Evolutionary conservation across 2,329 filamentous ascomycete species (phyloP), one percentile per base, ranked within the genome.

Genomic region (Fusarium fujikuroi): DNA sequence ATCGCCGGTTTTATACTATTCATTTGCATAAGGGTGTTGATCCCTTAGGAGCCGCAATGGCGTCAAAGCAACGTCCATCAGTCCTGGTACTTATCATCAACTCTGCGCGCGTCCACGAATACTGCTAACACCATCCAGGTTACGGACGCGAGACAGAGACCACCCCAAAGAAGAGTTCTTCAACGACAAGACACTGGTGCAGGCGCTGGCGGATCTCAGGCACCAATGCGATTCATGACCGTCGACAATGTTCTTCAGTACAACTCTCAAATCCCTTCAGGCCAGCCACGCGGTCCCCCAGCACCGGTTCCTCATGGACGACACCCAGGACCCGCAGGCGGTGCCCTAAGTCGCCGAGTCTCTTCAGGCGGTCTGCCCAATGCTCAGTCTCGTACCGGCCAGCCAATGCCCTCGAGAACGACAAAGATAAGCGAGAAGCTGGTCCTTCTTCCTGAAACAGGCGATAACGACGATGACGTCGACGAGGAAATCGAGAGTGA

Each of bases 361-460:
- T 68, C 78, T 16, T 77, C 80, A 10, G 82, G 84, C 16, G 83
- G 83, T 16, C 80, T 86, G 42, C 84, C 85, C 34, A 81, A 81
- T 72, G 64, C 79, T 8, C 81, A 81, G 30, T 83, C 82, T 32
- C 83, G 87, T 9, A 84, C 85, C 59, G 88, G 87, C 69, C 87
- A 90, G 63, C 88, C 86, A 49, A 84, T 98, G 74, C 96, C 95
- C 1, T 92, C 94, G 10, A 90, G 96, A 60, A 97, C 95, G 42
- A 97, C 94, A 34, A 98, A 98, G 82, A 92, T 97, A 73, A 97
- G 94, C 81, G 94, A 98, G 85, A 98, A 98, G 83, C 87, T 99
- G n/a, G 96, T 99, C 1, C 86, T 98, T 40, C 87, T 99, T 19
- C 96, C 96, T 2, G 95, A 98, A 79, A 92, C 95, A 2, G 86